These are phyloP conservation scores for Isabelozyma rhagii DNA, from an alignment of 805 yeast species.

Conservation along the genomic window DNA sequence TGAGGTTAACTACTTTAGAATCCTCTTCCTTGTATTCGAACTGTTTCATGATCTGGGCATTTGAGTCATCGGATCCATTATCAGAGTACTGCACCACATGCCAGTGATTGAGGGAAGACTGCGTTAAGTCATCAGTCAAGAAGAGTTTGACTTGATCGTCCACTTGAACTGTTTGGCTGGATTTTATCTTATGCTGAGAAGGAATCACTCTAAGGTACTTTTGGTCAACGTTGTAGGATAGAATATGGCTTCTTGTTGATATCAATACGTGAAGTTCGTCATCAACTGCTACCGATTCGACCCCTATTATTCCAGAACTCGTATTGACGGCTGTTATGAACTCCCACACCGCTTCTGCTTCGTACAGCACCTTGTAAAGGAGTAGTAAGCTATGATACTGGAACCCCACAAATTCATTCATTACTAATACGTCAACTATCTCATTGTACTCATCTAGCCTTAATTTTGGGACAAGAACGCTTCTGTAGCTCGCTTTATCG, in stretches of 20 bases:
- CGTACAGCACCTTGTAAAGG: neutral
- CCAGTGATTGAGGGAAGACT: neutral
- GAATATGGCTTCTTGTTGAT: neutral
- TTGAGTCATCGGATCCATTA: conserved; percentile 5
- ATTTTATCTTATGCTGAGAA: neutral
- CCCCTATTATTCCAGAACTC: neutral
- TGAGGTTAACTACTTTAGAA: conserved; percentile 8
- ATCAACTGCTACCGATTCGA: neutral
- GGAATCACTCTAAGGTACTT: neutral
- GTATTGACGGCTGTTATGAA: neutral
- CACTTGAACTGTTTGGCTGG: neutral
- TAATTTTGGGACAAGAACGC: neutral
- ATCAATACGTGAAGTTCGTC: neutral
- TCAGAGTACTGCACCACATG: neutral
- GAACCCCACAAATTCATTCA: neutral
- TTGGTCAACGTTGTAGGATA: neutral
- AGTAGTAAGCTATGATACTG: neutral
- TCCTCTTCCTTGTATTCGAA: conserved; percentile 8
- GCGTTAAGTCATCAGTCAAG: neutral
- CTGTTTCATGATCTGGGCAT: conserved; percentile 4
- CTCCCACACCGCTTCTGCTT: neutral
- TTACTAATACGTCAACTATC: neutral
- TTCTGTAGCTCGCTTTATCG: neutral
- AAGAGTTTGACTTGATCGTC: neutral
- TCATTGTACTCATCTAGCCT: neutral